Evolutionary conservation across 805 yeast genomes (phyloP).

Genomic region (Wickerhamiella allomyrinae): DNA sequence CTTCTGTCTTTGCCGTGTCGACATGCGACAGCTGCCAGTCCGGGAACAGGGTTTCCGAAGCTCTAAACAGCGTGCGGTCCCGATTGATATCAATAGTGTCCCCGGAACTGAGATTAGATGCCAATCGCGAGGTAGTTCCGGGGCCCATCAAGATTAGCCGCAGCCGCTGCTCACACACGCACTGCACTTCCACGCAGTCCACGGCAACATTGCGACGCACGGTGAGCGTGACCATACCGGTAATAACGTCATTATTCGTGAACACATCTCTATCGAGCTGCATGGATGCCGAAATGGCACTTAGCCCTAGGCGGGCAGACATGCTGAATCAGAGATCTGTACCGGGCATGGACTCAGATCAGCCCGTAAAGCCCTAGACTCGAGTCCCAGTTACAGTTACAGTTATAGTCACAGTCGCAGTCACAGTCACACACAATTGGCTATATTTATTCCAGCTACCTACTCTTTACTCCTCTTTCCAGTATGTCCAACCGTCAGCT

Average conservation of each 20-base stretch:
- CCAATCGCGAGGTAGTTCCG: not conserved
- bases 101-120: not conserved
- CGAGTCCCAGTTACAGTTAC: too few species aligned
- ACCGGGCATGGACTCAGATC: too few species aligned
- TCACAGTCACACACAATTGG: too few species aligned
- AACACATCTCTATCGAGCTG: not conserved
- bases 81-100: not conserved
- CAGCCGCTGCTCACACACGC: not conserved
- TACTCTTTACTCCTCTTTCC: too few species aligned
- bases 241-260: not conserved
- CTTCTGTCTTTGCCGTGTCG: not conserved
- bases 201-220: not conserved
- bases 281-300: too few species aligned
- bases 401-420: too few species aligned
- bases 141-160: not conserved
- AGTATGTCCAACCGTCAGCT: too few species aligned
- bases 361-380: too few species aligned
- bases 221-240: not conserved
- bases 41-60: not conserved
- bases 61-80: not conserved
- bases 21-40: not conserved
- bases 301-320: too few species aligned
- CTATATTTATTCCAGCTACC: too few species aligned
- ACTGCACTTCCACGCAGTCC: not conserved
- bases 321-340: too few species aligned